Evolutionary conservation across 768 basidiomycete genomes (phyloP).

Genomic region (Termitomyces sp.): DNA sequence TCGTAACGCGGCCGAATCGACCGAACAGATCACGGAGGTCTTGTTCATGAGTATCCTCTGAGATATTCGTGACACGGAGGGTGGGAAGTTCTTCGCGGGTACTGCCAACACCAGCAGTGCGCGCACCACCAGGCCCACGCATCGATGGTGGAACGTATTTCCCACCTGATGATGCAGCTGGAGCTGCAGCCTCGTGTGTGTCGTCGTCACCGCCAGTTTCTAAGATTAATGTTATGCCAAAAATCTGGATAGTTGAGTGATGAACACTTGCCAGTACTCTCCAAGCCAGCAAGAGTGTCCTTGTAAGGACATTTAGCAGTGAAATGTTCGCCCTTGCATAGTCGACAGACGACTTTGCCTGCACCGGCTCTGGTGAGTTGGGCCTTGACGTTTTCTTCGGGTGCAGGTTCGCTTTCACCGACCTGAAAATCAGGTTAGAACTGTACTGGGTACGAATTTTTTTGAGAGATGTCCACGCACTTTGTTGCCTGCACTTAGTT

Average conservation of each 20-base stretch:
- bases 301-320: constrained; percentile 99
- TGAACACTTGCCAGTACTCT: constrained; percentile 42
- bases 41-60: constrained; percentile 90
- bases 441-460: neutral
- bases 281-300: constrained; percentile 80
- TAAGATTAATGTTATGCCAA: constrained; percentile 1
- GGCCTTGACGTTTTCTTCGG: constrained; percentile 60
- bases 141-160: constrained; percentile 96
- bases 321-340: constrained; percentile 97
- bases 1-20: constrained; percentile 74
- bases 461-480: constrained; percentile 23
- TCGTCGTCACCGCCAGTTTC: constrained; percentile 35
- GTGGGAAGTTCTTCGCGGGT: constrained; percentile 91
- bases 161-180: constrained; percentile 44
- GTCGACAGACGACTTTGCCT: constrained; percentile 86
- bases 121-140: constrained; percentile 58
- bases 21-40: constrained; percentile 92
- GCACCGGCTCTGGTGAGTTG: constrained; percentile 69
- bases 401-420: constrained; percentile 59
- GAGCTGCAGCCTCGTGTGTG: constrained; percentile 24
- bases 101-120: constrained; percentile 60
- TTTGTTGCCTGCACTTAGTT: constrained; percentile 55
- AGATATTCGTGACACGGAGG: constrained; percentile 94
- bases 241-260: neutral
- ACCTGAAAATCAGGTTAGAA: constrained; percentile 27